Evolutionary conservation across 208 protist genomes (phyloP), one percentile per base, ranked within the genome.

Genomic region (Wallacemonas sp.): DNA sequence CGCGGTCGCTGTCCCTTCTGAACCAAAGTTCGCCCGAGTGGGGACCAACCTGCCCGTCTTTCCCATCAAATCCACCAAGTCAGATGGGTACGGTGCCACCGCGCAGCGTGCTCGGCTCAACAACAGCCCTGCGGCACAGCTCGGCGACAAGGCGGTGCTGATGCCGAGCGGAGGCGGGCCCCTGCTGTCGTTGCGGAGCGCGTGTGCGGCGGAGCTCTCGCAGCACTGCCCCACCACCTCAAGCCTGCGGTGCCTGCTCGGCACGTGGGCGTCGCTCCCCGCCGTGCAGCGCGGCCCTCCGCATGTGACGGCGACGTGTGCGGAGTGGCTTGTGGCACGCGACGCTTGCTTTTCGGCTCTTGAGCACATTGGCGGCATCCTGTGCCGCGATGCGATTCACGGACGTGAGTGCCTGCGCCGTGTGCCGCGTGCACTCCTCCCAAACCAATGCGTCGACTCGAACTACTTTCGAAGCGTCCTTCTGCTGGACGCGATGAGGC

Each of bases 391-490:
- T 0, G 26, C 41, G 0, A 70, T 48, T 1, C 62, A 82, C 22
- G 59, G 73, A 11, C 77, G 85, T 11, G 81, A 92, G 32, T 91
- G 85, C 65, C 77, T 94, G 3, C 88, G 88, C 16, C 70, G 74
- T 22, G 64, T 89, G 1, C 78, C 84, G 1, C 65, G 71, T 2
- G 36, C 48, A 5, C 22, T 72, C 11, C 74, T 91, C 2, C 85
- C 85, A 7, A 25, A 39, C 25, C 57, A 69, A 4, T 94, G 88
- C 64, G 75, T 71, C 38, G 31, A 81, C 57, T 92, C 76, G n/a
- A 76, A 68, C 46, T 94, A 94, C 79, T 91, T 90, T 74, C 70
- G 68, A n/a, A 82, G 79, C 29, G 87, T 93, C n/a, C 52, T 77
- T 26, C 72, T 93, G 42, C 72, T 84, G 23, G 82, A 70, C 14